Base-by-base conservation (phyloP, 352 stramenopile species). In the Peronospora tabacina region DNA sequence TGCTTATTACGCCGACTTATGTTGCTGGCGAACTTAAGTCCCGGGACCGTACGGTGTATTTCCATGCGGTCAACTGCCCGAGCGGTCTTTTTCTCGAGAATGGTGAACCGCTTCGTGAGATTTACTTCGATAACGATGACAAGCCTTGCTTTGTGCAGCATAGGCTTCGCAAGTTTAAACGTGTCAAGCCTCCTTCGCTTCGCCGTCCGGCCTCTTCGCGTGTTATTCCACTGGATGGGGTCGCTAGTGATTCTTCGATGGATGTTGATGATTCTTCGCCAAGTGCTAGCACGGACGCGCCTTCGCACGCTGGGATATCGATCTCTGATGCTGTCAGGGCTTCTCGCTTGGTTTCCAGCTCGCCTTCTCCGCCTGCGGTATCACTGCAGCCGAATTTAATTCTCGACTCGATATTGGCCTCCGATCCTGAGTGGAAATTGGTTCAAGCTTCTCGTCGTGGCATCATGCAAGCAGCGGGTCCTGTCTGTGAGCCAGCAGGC, bases 91-190 rank as follows among this genome's bases (percentile, higher is more conserved):
- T 44, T 28, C 17, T n/a, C 9, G 20, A 30, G 10, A 34, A 30
- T 30, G 17, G 37, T 7, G 37, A 44, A 12, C 37, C 11, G 2
- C 16, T 44, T 44, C 12, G 37, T 4, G 7, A 44, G 5, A 44
- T 17, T 40, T 32, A 17, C 11, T 16, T 44, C 10, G 19, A 32
- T 17, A 0, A 4, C 10, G 12, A 32, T 2, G 17, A 44, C 7
- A 44, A 44, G 17, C 37, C 19, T 2, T 44, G 17, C 10, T 44
- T 44, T 11, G 37, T 44, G 3, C 19, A 44, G 10, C 37, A 44
- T 30, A 17, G 37, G 3, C 37, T 44, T 15, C 19, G 7, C 9
- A 11, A 32, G 7, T 30, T 19, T 28, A 44, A 28, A 10, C 37
- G 37, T n/a, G 17, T 34, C 36, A 42, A 42, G 19, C 36, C 36